Conservation (phyloP, 129 eudicot genomes). For the Helianthus annuus region DNA sequence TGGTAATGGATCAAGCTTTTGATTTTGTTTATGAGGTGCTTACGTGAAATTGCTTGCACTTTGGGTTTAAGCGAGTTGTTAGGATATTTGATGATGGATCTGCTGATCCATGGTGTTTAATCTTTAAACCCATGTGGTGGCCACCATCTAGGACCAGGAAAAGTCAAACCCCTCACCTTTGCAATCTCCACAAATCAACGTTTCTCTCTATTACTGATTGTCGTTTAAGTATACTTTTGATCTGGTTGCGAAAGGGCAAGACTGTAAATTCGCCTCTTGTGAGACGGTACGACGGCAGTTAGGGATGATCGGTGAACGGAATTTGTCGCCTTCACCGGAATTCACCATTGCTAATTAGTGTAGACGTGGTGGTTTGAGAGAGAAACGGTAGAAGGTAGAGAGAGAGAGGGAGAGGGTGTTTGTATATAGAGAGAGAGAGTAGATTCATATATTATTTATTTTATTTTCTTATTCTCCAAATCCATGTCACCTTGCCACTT, state of each 20-base stretch:
- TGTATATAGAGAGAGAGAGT: too few relatives aligned
- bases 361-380: too few relatives aligned
- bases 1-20: constrained; percentile 42
- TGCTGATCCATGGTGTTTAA: constrained; percentile 19
- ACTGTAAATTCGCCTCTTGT: constrained; percentile 37
- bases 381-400: too few relatives aligned
- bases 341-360: constrained; percentile 16
- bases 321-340: constrained; percentile 36
- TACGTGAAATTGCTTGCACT: constrained; percentile 40
- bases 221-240: constrained; percentile 27
- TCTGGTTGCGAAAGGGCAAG: constrained; percentile 42
- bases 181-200: constrained; percentile 45
- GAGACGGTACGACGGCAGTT: constrained; percentile 39
- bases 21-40: constrained; percentile 41
- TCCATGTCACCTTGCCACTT: too few relatives aligned
- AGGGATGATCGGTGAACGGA: constrained; percentile 23
- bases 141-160: constrained; percentile 44
- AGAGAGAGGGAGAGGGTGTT: too few relatives aligned
- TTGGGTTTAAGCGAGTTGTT: constrained; percentile 42
- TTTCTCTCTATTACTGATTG: not conserved
- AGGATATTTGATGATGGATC: constrained; percentile 33
- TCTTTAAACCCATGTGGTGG: constrained; percentile 12
- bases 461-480: too few relatives aligned
- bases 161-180: constrained; percentile 35
- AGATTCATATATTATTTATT: too few relatives aligned